These are phyloP conservation scores for Eragrostis curvula DNA, from an alignment of 176 grass and related monocot genomes.

Conservation along the genomic window DNA sequence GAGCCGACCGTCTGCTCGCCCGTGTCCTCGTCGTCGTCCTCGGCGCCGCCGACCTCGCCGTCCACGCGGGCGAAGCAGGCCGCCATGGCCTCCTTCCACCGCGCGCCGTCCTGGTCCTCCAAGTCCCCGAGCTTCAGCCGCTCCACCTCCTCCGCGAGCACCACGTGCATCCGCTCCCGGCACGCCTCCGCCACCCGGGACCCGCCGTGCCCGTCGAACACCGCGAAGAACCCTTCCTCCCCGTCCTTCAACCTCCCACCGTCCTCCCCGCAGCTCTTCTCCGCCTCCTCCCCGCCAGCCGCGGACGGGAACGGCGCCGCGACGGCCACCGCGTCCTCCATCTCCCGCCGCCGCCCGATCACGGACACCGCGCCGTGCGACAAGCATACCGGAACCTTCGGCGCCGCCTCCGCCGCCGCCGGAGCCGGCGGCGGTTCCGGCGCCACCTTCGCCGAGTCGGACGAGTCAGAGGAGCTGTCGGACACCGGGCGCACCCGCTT, in stretches of 20 bases:
- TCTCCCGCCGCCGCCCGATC: conserved; percentile 51
- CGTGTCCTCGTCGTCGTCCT: not conserved
- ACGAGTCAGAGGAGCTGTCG: not conserved
- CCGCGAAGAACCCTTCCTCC: conserved; percentile 48
- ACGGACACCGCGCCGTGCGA: conserved; percentile 48
- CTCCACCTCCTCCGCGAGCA: conserved; percentile 79
- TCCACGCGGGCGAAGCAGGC: conserved; percentile 72
- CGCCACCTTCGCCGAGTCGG: conserved; percentile 16
- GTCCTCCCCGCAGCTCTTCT: too few relatives aligned
- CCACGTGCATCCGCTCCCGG: conserved; percentile 61
- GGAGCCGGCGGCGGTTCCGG: not conserved
- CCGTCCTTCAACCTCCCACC: not conserved
- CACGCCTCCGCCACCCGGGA: conserved; percentile 54
- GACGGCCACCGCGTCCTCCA: conserved; percentile 66
- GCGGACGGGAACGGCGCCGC: conserved; percentile 8
- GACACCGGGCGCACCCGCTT: conserved; percentile 27
- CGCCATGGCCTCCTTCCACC: conserved; percentile 62
- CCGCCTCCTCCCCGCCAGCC: too few relatives aligned
- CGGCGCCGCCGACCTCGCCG: conserved; percentile 44
- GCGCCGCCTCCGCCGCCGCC: fast-evolving
- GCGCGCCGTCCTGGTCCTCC: not conserved
- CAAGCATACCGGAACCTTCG: not conserved
- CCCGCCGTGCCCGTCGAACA: conserved; percentile 71
- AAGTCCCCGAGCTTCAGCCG: not conserved
- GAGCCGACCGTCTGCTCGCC: conserved; percentile 43